Base-by-base conservation (phyloP, 2,329 filamentous ascomycete genomes). In the Escovopsis weberi region DNA sequence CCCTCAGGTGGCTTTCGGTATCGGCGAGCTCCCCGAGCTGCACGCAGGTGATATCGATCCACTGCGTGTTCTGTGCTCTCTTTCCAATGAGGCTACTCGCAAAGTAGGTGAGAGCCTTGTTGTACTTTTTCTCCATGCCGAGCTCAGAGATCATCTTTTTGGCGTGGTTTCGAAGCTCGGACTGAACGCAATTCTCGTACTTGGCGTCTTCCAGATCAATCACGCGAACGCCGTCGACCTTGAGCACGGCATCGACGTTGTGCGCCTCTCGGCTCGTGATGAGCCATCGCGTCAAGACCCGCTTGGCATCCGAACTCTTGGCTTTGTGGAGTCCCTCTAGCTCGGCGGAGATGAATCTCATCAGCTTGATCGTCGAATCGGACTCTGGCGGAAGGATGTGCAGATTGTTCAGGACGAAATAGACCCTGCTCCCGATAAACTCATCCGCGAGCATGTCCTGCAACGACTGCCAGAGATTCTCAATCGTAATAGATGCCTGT, bases 21-120 rank as follows among this genome's bases (percentile, higher is more conserved):
- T 57, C 53, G 2, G 62, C 58, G 4, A 66, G 51, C 15, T 63
- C 61, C n/a, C 59, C 53, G 1, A 66, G 57, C 19, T 64, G 62
- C 40, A 64, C 57, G 30, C 59, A 63, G 1, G 63, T 62, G 3
- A 66, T 64, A 26, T 66, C 63, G 26, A 66, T 65, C 64, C 64
- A 66, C 26, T 65, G 62, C 0, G 60, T 65, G 39, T 64, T 66
- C 7, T 64, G 61, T 0, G 64, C 64, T 30, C 64, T 54, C 33
- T 56, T 62, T 0, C 63, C 64, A 5, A 66, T 63, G 3, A 66
- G 50, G 40, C 63, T 66, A 33, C 61, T 62, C 1, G 60, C 61
- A 43, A 63, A 66, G 44, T 65, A 66, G 4, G 60, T 53, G 2
- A 66, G 53, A 1, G 64, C 64, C 39, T 59, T 63, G 43, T 61